Base-by-base conservation (phyloP, 2,329 filamentous ascomycete species). In the Alternaria panax region DNA sequence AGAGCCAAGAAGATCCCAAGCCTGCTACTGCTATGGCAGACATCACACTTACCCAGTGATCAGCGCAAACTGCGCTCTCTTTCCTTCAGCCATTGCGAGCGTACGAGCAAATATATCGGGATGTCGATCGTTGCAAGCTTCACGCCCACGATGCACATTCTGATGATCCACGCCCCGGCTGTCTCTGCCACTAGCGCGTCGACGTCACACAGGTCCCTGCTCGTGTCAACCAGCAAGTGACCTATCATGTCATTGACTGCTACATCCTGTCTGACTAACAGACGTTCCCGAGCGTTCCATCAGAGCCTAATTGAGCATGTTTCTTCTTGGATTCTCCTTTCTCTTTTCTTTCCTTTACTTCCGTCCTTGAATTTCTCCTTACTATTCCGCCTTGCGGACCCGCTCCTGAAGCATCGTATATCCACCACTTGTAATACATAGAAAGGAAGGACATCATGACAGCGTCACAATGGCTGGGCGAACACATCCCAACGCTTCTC, bases 11-110 rank as follows among this genome's bases (percentile, higher is more conserved):
- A 34, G n/a, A 12, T 40, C n/a, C 40, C 18, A 30, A 27, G 30
- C 27, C 50, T 51, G 53, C 38, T 40, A 24, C 38, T 28, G 32
- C 30, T 11, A 24, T 20, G 18, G n/a, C 14, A 20, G 25, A 25
- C 18, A 43, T 28, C 11, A 28, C 27, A 20, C 72, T 55, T 66
- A 80, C 75, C 78, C 78, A 4, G 78, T 80, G 28, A 80, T 73
- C 34, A 80, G 50, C 22, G 73, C 78, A 47, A 74, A 76, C 58
- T 71, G 73, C 50, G 54, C 59, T 22, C 51, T 67, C 20, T 59
- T 52, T 25, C 59, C 42, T 40, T 59, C 46, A 42, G 62, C 61
- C 66, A 71, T 71, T 30, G 32, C 34, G n/a, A 25, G 34, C 22
- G 38, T 38, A 16, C 8, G 40, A 43, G 14, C 9, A 45, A 7